phyloP scores from a whole-genome alignment of 345 rosid genomes.

The Citrus sinensis region DVS_A1.0 CM039164.1:27407501-27408000 shows the following conservation, averaged over 20 bases:
- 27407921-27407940: slow-evolving; percentile 72
- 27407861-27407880: slow-evolving; percentile 13
- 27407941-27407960: slow-evolving; percentile 77
- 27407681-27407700: slow-evolving; percentile 70
- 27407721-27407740: slow-evolving; percentile 79
- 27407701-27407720: slow-evolving; percentile 89
- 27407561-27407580: slow-evolving; percentile 17
- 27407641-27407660: slow-evolving; percentile 89
- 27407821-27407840: slow-evolving; percentile 9
- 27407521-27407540: neutral
- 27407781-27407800: slow-evolving; percentile 87
- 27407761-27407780: slow-evolving; percentile 84
- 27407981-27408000: slow-evolving; percentile 87
- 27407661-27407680: slow-evolving; percentile 72
- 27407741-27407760: slow-evolving; percentile 89
- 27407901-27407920: slow-evolving; percentile 97
- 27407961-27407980: slow-evolving; percentile 77
- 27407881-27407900: slow-evolving; percentile 69
- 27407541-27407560: neutral
- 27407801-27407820: slow-evolving; percentile 96
- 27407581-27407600: slow-evolving; percentile 87
- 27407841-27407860: slow-evolving; percentile 11
- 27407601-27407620: slow-evolving; percentile 97
- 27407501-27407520: neutral
- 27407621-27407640: slow-evolving; percentile 71